Base-by-base conservation (phyloP, 257 asterid genomes). In the Cruciata laevipes region DNA sequence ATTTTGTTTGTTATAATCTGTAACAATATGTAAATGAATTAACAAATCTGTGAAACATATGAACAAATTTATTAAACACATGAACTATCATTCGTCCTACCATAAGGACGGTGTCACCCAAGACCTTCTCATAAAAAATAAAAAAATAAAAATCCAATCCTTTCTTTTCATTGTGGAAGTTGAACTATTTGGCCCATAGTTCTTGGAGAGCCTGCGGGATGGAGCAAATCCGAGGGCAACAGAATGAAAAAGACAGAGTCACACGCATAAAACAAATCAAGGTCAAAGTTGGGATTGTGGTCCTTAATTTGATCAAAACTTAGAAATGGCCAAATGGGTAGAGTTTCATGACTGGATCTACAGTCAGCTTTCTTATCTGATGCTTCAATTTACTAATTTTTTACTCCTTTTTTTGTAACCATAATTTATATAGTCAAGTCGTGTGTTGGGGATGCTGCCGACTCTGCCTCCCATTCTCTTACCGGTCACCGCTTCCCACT, bases 321-420 rank as follows among this genome's bases (percentile, higher is more conserved):
- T 49, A 23, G 63, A 21, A 23, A 21, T 20, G 60, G 60, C 30
- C 20, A 21, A 23, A 21, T 20, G 60, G 60, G 60, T 53, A 18
- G 27, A 18, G 27, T 20, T 21, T 9, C 71, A 33, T 53, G 71
- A 53, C 53, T 53, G 21, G 14, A 6, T 0, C 30, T 53, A 32
- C 63, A 32, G 71, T 67, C 63, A 67, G 63, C 71, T 53, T 13
- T 10, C 49, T 31, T 53, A 32, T 67, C 71, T 52, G 23, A 52
- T 51, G 32, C 47, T 13, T 31, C 65, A 2, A 1, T 20, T 20
- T 61, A 16, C 31, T 1, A 51, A 14, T 56, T 56, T 20, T 20
- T 56, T 21, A 56, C 12, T 53, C 12, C 24, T 10, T 6, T 23
- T 56, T 56, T 5, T 20, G n/a, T 31, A 7, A 23, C 61, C 32